phyloP scores from a whole-genome alignment of 257 asterid species.

The Capsicum rhomboideum region DNA sequence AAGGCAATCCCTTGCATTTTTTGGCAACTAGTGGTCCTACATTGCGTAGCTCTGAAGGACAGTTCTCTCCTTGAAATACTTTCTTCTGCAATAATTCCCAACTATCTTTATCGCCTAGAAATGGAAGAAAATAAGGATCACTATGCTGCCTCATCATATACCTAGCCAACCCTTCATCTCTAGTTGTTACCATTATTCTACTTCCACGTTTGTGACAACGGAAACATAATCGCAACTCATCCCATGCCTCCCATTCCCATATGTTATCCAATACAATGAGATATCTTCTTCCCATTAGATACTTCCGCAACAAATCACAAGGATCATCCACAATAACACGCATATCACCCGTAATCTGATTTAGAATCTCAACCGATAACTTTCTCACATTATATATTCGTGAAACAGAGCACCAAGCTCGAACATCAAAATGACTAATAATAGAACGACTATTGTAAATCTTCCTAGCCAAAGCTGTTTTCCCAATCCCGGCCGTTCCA shows the following conservation, averaged over 20 bases:
- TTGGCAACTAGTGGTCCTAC: neutral
- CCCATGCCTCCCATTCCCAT: neutral
- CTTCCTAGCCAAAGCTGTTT: constrained; percentile 9
- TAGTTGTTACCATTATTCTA: constrained; percentile 16
- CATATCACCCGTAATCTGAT: neutral
- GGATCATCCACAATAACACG: neutral
- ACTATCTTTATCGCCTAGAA: neutral
- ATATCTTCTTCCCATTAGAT: neutral
- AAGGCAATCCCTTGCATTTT: neutral
- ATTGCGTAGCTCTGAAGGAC: neutral
- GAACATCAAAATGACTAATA: neutral
- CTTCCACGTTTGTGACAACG: neutral
- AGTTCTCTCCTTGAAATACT: neutral
- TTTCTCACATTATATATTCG: neutral
- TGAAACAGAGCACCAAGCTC: constrained; percentile 14
- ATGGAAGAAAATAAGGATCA: neutral
- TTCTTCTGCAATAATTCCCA: neutral
- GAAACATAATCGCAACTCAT: neutral
- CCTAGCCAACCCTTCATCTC: accelerated
- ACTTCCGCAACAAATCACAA: neutral
- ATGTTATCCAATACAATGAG: constrained; percentile 13
- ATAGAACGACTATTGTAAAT: neutral
- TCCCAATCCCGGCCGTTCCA: constrained; percentile 14
- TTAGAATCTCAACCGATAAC: constrained; percentile 3
- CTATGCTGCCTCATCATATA: accelerated